Percentiles rank a stretch among this genome's conserved stretches.
Conservation (phyloP, 148 eudicot genomes). For the Camellia japonica region DNA sequence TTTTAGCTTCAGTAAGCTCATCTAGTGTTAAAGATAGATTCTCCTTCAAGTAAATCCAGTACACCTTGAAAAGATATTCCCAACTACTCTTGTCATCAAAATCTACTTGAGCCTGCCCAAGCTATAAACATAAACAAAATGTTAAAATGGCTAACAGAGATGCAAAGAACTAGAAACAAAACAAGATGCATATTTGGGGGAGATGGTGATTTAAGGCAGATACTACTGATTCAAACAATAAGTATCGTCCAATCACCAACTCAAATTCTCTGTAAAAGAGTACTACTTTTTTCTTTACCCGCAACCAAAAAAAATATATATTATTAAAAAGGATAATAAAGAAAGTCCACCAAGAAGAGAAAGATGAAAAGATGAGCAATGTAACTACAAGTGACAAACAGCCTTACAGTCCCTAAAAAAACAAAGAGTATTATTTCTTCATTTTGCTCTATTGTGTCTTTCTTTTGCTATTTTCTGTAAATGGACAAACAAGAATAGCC, state of each 20-base stretch:
- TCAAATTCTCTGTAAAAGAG: not conserved
- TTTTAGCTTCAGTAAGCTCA: constrained; percentile 71
- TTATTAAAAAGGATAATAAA: too few species aligned
- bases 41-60: constrained; percentile 70
- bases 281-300: not conserved
- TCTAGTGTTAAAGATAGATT: constrained; percentile 60
- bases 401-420: too few species aligned
- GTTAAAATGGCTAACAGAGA: not conserved
- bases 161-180: not conserved
- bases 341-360: too few species aligned
- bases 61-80: constrained; percentile 96
- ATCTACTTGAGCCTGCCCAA: constrained; percentile 80
- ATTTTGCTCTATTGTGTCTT: too few species aligned
- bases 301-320: too few species aligned
- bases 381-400: too few species aligned
- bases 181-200: constrained; percentile 3
- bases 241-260: not conserved
- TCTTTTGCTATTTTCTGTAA: not conserved
- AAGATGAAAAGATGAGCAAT: too few species aligned
- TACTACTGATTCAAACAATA: not conserved
- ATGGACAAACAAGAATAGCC: not conserved
- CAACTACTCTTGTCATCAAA: constrained; percentile 87
- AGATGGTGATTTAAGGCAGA: not conserved
- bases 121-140: not conserved
- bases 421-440: not conserved